Evolutionary conservation across 1,284 basidiomycete genomes (phyloP).

Genomic region (Cryptococcus wingfieldii): DNA sequence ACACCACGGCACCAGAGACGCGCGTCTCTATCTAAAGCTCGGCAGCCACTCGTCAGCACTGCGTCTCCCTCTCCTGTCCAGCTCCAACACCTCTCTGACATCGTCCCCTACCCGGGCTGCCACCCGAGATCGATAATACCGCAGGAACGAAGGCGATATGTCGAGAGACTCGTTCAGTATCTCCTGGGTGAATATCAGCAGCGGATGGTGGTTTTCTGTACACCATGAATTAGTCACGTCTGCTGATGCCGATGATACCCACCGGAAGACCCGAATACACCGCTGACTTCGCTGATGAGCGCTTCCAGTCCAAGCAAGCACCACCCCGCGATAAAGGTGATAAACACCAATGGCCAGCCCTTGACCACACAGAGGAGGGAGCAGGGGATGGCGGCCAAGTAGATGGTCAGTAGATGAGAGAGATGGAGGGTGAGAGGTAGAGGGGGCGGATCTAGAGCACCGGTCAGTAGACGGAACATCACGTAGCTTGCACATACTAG

Average conservation of each 20-base stretch:
- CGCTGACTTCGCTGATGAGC: conserved; percentile 39
- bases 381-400: conserved; percentile 39
- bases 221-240: background rate
- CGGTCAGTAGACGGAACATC: background rate
- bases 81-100: conserved; percentile 28
- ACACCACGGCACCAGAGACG: background rate
- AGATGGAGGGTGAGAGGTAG: conserved; percentile 41
- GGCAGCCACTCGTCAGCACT: conserved; percentile 38
- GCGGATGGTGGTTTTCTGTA: conserved; percentile 41
- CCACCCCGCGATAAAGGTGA: conserved; percentile 42
- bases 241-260: conserved; percentile 4
- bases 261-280: conserved; percentile 41
- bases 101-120: conserved; percentile 30
- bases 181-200: conserved; percentile 33
- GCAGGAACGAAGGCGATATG: conserved; percentile 34
- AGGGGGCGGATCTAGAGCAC: conserved; percentile 35
- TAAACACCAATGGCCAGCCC: conserved; percentile 27
- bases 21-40: conserved; percentile 5
- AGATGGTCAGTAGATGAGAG: conserved; percentile 38
- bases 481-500: conserved; percentile 27
- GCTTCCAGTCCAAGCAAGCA: conserved; percentile 43
- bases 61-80: conserved; percentile 29
- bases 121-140: conserved; percentile 34
- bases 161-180: conserved; percentile 44
- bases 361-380: conserved; percentile 35